Evolutionary conservation across 129 eudicot genomes (phyloP).

Genomic region (Calendula officinalis): DNA sequence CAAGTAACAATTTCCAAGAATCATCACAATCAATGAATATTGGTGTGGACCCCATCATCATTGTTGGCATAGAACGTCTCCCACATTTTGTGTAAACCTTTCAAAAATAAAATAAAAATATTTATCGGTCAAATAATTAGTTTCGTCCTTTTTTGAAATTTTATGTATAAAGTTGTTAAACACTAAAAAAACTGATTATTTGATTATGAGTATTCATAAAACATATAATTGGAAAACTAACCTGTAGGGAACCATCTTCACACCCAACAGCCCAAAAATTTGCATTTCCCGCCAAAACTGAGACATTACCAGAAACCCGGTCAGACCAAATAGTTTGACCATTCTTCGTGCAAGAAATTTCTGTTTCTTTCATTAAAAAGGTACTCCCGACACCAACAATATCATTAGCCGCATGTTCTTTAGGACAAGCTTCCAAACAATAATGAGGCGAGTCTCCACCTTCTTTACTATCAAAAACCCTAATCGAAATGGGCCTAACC

Average conservation of each 20-base stretch:
- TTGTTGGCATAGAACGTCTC: slow-evolving; percentile 87
- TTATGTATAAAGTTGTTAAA: neutral
- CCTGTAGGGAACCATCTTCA: slow-evolving; percentile 98
- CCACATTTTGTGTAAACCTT: slow-evolving; percentile 98
- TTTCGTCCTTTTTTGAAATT: no score
- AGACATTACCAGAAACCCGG: slow-evolving; percentile 76
- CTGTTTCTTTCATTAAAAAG: slow-evolving; percentile 73
- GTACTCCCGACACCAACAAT: slow-evolving; percentile 59
- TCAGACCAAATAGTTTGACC: slow-evolving; percentile 86
- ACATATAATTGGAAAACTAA: slow-evolving; percentile 25
- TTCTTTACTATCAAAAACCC: slow-evolving; percentile 71
- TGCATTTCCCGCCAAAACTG: slow-evolving; percentile 90
- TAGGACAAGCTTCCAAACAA: slow-evolving; percentile 81
- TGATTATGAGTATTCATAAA: no score
- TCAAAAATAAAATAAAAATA: slow-evolving; percentile 15
- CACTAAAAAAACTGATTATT: neutral
- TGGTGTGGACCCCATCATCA: slow-evolving; percentile 97
- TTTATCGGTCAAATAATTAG: no score
- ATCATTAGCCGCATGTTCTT: slow-evolving; percentile 82
- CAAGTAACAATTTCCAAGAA: slow-evolving; percentile 85
- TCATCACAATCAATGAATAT: slow-evolving; percentile 96
- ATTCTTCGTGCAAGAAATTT: slow-evolving; percentile 72
- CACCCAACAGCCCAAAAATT: slow-evolving; percentile 99
- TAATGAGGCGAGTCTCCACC: slow-evolving; percentile 58
- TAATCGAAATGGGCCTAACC: slow-evolving; percentile 45